A percentile compares a stretch with the other conserved stretches of the same genome.
Evolutionary conservation across 345 rosid genomes (phyloP).

Genomic region (Microcos paniculata): DNA sequence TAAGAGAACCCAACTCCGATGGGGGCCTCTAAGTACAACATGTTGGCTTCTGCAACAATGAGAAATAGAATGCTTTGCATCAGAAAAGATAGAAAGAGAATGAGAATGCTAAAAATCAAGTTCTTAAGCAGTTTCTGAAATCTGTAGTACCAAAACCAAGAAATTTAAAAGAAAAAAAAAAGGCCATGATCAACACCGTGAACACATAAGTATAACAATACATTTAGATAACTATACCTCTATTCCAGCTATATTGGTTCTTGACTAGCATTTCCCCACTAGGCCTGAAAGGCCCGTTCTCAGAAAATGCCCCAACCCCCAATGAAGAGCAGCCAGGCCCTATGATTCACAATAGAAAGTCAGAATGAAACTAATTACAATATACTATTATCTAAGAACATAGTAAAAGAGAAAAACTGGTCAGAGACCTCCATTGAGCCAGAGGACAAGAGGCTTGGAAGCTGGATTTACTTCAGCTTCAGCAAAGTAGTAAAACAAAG

Average conservation of each 20-base stretch:
- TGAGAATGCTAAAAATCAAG: conserved; percentile 18
- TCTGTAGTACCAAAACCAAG: conserved; percentile 5
- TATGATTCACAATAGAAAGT: conserved; percentile 18
- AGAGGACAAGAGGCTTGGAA: conserved; percentile 90
- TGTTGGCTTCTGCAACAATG: conserved; percentile 73
- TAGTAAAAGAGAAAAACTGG: neutral
- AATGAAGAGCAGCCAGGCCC: conserved; percentile 99
- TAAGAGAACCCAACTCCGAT: conserved; percentile 98
- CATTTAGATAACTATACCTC: conserved; percentile 35
- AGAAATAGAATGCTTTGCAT: neutral
- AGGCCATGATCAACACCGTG: neutral
- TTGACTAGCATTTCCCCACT: conserved; percentile 66
- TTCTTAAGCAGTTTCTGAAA: neutral
- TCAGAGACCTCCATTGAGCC: conserved; percentile 91
- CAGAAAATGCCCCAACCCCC: conserved; percentile 97
- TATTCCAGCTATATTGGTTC: conserved; percentile 92
- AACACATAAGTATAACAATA: neutral
- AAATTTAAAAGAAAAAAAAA: neutral
- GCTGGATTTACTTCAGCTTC: conserved; percentile 78
- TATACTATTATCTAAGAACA: neutral
- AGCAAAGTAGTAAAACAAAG: conserved; percentile 91
- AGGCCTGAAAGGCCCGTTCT: conserved; percentile 97
- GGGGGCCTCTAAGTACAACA: conserved; percentile 91
- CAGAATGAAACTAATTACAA: conserved; percentile 3
- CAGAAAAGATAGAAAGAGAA: too few relatives aligned